Conservation (phyloP, 805 yeast species). For the Candida wancherniae region DNA sequence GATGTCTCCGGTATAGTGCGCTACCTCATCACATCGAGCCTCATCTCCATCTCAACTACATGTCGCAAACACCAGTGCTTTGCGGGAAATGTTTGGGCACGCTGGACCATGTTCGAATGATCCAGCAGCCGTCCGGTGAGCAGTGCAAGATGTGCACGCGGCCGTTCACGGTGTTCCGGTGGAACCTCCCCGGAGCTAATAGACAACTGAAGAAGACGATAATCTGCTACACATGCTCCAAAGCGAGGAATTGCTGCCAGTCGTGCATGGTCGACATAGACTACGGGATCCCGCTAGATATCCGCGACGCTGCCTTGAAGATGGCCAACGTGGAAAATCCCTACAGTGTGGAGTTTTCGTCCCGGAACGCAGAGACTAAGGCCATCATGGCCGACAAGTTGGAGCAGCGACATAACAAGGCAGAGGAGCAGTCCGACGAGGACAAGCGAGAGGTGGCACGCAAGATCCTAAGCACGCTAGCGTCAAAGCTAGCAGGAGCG, state of each 20-base stretch:
- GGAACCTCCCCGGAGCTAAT: conserved; percentile 50
- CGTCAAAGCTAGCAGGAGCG: conserved; percentile 25
- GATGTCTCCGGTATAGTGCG: conserved; percentile 2
- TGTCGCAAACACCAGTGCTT: conserved; percentile 50
- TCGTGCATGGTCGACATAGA: conserved; percentile 78
- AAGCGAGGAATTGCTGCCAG: conserved; percentile 81
- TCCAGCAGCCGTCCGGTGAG: conserved; percentile 64
- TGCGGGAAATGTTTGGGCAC: conserved; percentile 73
- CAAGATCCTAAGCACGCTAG: conserved; percentile 48
- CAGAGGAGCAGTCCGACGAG: conserved; percentile 6
- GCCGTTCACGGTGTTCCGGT: conserved; percentile 75
- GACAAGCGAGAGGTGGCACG: conserved; percentile 34
- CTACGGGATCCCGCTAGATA: conserved; percentile 71
- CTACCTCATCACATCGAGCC: conserved; percentile 2
- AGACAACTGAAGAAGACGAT: conserved; percentile 54
- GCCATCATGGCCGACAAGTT: conserved; percentile 45
- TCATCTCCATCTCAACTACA: not conserved
- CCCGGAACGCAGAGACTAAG: conserved; percentile 30
- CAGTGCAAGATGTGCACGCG: conserved; percentile 83
- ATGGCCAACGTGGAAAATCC: conserved; percentile 47
- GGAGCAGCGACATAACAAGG: conserved; percentile 43
- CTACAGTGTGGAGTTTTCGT: conserved; percentile 21
- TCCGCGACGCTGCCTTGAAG: conserved; percentile 76
- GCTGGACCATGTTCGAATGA: conserved; percentile 63
- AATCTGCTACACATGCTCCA: conserved; percentile 77